Conservation (phyloP, 2,329 filamentous ascomycete species). For the Mycosphaerella sp. region DNA sequence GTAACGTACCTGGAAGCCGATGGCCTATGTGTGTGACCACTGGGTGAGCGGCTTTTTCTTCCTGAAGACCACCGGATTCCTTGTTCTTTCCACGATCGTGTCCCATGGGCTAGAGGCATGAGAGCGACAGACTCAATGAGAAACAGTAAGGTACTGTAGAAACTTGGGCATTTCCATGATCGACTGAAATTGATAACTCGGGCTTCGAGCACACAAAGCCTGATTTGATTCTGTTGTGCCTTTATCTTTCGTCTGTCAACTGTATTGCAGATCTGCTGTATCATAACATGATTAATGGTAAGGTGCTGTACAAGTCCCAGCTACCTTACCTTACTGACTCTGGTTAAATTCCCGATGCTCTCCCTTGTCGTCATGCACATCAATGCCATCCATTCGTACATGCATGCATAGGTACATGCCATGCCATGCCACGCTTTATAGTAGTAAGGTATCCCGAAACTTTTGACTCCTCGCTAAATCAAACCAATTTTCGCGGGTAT, state of each 20-base stretch:
- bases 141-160: no score
- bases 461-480: neutral
- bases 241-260: neutral
- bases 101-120: no score
- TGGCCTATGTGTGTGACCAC: neutral
- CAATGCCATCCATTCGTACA: no score
- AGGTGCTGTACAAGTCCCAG: neutral
- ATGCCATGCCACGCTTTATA: neutral
- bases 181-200: no score
- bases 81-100: no score
- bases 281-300: conserved; percentile 1
- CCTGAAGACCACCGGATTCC: neutral
- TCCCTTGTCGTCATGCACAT: neutral
- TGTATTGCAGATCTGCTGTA: neutral
- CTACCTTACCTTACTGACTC: neutral
- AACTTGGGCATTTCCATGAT: no score
- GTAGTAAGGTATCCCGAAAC: neutral
- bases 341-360: no score
- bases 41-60: neutral
- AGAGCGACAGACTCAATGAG: no score
- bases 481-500: neutral
- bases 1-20: conserved; percentile 11
- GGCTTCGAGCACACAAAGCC: no score
- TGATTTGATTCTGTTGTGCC: no score
- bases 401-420: neutral